Evolutionary conservation across 345 rosid species (phyloP).

Genomic region (Lepidium sativum): DNA sequence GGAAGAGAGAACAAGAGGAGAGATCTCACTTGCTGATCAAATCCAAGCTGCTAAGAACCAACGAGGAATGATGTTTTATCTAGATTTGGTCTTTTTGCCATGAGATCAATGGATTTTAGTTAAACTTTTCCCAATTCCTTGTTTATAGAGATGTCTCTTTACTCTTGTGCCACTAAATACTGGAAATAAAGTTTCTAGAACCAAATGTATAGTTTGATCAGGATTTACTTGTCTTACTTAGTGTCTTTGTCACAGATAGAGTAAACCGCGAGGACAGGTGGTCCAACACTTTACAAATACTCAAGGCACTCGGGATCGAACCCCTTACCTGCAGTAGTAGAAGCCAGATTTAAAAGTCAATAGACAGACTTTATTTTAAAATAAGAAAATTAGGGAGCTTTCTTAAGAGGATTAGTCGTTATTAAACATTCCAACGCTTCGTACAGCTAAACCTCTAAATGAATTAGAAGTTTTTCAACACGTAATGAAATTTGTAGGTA

Average conservation of each 20-base stretch:
- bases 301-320: too few relatives aligned
- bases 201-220: too few relatives aligned
- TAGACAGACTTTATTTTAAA: too few relatives aligned
- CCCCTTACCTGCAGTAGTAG: too few relatives aligned
- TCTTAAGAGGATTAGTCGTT: too few relatives aligned
- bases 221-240: too few relatives aligned
- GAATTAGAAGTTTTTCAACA: not conserved
- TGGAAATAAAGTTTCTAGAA: not conserved
- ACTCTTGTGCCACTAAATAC: conserved; percentile 1
- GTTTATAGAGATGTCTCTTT: conserved; percentile 4
- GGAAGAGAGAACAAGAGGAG: conserved; percentile 43
- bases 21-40: conserved; percentile 74
- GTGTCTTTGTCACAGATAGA: too few relatives aligned
- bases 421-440: not conserved
- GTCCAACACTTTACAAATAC: too few relatives aligned
- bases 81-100: conserved; percentile 17
- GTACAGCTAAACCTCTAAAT: not conserved
- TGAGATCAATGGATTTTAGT: conserved; percentile 12
- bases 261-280: too few relatives aligned
- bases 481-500: conserved; percentile 16
- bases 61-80: conserved; percentile 23
- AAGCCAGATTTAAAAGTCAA: too few relatives aligned
- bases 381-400: too few relatives aligned
- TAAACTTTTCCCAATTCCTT: not conserved
- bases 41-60: conserved; percentile 61